phyloP scores from a whole-genome alignment of 1,284 basidiomycete species.

The Puccinia triticina region DNA sequence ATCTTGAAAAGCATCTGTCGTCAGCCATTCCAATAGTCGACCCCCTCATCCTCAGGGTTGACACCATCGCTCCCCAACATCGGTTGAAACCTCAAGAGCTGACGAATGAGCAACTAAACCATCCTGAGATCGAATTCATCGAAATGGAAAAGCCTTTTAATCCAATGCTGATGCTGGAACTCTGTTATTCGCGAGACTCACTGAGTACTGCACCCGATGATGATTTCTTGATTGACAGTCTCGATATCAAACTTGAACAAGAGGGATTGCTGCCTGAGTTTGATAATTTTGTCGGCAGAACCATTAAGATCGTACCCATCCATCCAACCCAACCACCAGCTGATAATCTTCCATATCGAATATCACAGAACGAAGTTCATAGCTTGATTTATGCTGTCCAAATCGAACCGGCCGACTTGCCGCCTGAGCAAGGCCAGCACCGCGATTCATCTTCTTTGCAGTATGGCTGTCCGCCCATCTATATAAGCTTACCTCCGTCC shows the following conservation, averaged over 20 bases:
- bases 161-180: constrained; percentile 37
- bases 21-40: constrained; percentile 3
- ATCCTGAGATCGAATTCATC: constrained; percentile 10
- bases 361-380: constrained; percentile 7
- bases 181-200: background rate
- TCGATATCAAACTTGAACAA: constrained; percentile 26
- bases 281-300: constrained; percentile 7
- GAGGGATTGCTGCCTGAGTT: constrained; percentile 19
- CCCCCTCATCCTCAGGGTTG: constrained; percentile 15
- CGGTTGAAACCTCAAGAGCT: background rate
- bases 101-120: background rate
- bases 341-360: constrained; percentile 29
- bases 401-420: background rate
- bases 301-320: constrained; percentile 22
- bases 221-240: background rate
- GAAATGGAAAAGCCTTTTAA: constrained; percentile 25
- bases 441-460: constrained; percentile 2
- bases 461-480: background rate
- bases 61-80: constrained; percentile 3
- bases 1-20: background rate
- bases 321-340: background rate
- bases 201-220: background rate
- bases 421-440: constrained; percentile 6
- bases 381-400: constrained; percentile 24
- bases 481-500: constrained; percentile 18